phyloP scores from a whole-genome alignment of 306 rosid genomes.

The Senna siamea region DNA sequence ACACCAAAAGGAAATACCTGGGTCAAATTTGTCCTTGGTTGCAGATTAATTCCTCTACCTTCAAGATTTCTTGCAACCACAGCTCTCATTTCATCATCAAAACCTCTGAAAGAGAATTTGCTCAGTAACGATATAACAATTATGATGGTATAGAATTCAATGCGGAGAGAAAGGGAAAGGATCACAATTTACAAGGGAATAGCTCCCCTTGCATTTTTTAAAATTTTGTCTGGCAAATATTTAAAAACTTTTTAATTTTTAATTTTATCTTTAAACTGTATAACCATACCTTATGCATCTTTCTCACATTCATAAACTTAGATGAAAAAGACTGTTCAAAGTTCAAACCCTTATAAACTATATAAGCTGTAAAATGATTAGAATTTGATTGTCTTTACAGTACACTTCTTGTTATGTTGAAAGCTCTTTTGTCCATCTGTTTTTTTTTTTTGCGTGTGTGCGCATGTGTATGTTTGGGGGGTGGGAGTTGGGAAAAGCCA shows the following conservation, averaged over 20 bases:
- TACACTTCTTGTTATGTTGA: background rate
- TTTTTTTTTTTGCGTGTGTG: background rate
- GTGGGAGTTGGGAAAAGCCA: background rate
- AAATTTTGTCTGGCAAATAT: background rate
- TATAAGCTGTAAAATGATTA: background rate
- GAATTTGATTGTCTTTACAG: background rate
- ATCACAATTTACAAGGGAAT: background rate
- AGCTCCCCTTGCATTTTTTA: background rate
- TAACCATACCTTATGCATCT: background rate
- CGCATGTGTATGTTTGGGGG: too few species aligned
- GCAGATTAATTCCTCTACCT: constrained; percentile 89
- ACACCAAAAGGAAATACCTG: constrained; percentile 56
- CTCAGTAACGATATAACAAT: background rate
- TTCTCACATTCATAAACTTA: background rate
- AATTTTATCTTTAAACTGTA: background rate
- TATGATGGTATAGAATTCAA: background rate
- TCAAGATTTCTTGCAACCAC: constrained; percentile 94
- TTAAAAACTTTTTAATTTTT: background rate
- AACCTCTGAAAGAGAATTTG: constrained; percentile 67
- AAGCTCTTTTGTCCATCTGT: background rate
- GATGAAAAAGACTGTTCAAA: background rate
- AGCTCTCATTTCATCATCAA: constrained; percentile 99
- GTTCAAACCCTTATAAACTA: background rate
- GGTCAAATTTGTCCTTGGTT: constrained; percentile 70
- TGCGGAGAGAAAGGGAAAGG: background rate